phyloP scores from a whole-genome alignment of 768 basidiomycete genomes.

The Boletellus ananiceps region DNA sequence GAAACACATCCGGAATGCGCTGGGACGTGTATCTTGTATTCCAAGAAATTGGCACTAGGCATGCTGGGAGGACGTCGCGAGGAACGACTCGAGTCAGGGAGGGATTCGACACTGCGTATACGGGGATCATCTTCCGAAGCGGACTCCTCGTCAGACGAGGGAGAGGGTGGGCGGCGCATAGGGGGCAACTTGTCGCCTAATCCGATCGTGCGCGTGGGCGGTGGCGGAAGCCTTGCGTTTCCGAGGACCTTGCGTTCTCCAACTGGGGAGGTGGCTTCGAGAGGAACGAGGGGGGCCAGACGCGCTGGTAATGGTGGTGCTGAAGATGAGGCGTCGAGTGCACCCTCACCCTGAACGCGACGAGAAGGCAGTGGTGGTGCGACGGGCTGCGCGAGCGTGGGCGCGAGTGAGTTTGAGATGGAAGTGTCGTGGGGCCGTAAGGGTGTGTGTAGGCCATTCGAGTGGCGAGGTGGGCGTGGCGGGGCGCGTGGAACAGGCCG shows the following conservation, averaged over 20 bases:
- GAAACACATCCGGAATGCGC: constrained; percentile 52
- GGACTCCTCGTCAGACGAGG: constrained; percentile 49
- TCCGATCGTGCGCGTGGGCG: constrained; percentile 70
- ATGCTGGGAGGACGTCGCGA: constrained; percentile 49
- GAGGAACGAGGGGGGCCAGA: constrained; percentile 1
- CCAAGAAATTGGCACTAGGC: constrained; percentile 31
- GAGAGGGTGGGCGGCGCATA: constrained; percentile 42
- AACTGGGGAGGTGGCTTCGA: constrained; percentile 20
- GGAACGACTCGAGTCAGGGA: constrained; percentile 67
- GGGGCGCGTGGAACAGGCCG: constrained; percentile 16
- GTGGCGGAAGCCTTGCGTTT: constrained; percentile 53
- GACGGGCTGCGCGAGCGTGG: constrained; percentile 17
- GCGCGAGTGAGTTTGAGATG: neutral
- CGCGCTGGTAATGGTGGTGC: constrained; percentile 38
- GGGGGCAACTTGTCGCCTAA: constrained; percentile 68
- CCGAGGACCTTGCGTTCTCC: constrained; percentile 26
- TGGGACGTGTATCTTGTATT: constrained; percentile 50
- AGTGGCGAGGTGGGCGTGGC: constrained; percentile 21
- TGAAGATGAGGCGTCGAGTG: neutral
- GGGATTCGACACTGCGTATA: constrained; percentile 42
- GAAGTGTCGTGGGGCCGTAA: neutral
- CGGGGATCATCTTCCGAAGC: constrained; percentile 57
- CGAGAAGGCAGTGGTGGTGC: constrained; percentile 42
- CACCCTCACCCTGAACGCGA: constrained; percentile 13
- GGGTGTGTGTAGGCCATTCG: neutral